Evolutionary conservation across 1,284 basidiomycete species (phyloP).

Genomic region (Cystobasidium sp.): DNA sequence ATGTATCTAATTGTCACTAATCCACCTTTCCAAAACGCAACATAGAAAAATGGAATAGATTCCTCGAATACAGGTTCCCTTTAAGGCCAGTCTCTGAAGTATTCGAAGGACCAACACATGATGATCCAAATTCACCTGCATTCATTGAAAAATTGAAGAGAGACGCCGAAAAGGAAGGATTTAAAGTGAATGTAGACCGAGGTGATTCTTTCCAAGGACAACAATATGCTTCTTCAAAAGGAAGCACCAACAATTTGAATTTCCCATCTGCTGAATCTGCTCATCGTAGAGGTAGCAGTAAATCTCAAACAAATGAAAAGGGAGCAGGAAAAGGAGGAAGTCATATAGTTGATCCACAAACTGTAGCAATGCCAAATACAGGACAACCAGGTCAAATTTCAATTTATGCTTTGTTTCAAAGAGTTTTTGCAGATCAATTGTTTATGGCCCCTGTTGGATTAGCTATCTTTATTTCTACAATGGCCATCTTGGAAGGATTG

Average conservation of each 20-base stretch:
- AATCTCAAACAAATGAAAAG: not conserved
- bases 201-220: constrained; percentile 36
- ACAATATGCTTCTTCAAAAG: constrained; percentile 29
- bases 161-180: constrained; percentile 40
- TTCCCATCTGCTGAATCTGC: not conserved
- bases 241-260: not conserved
- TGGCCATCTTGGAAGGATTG: constrained; percentile 37
- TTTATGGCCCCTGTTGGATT: constrained; percentile 42
- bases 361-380: constrained; percentile 37
- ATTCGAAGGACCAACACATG: constrained; percentile 17
- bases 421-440: constrained; percentile 42
- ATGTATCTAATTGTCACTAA: not conserved
- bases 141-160: constrained; percentile 33
- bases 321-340: not conserved
- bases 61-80: constrained; percentile 42
- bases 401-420: constrained; percentile 27
- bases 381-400: constrained; percentile 40
- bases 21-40: not conserved
- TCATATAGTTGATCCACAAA: constrained; percentile 34
- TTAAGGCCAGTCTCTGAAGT: constrained; percentile 33
- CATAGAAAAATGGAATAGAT: constrained; percentile 45
- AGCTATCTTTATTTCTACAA: constrained; percentile 29
- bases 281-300: constrained; percentile 11
- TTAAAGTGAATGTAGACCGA: constrained; percentile 38
- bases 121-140: constrained; percentile 38